phyloP scores from a whole-genome alignment of 2,329 filamentous ascomycete genomes.

The Sporothrix inflata region DNA sequence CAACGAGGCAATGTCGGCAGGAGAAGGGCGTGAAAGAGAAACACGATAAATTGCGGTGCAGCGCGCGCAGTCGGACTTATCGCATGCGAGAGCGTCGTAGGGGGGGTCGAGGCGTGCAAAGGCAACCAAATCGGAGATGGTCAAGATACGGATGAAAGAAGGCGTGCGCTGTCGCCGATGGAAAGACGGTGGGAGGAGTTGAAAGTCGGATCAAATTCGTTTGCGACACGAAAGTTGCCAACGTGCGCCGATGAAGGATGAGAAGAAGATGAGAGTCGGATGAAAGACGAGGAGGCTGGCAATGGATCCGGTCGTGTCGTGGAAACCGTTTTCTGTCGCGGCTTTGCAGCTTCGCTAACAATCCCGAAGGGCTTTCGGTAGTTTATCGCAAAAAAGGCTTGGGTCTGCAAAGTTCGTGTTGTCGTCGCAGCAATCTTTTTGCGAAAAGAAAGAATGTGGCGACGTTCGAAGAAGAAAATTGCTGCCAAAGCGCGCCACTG shows the following conservation, averaged over 20 bases:
- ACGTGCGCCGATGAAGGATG: background rate
- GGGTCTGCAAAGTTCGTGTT: background rate
- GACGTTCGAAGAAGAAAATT: constrained; percentile 21
- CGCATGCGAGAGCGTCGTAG: constrained; percentile 4
- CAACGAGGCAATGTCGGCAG: background rate
- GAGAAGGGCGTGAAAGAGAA: background rate
- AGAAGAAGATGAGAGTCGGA: background rate
- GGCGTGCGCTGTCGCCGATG: background rate
- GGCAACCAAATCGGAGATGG: too few relatives aligned
- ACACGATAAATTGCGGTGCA: background rate
- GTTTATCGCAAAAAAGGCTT: background rate
- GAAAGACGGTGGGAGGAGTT: background rate
- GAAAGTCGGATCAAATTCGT: background rate
- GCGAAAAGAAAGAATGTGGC: constrained; percentile 14
- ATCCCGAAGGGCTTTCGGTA: background rate
- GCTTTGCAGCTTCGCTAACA: constrained; percentile 8
- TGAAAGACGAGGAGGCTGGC: background rate
- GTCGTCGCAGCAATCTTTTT: background rate
- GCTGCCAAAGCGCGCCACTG: constrained; percentile 30
- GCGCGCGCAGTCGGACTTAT: constrained; percentile 19
- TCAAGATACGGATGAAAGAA: too few relatives aligned
- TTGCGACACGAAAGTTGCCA: background rate
- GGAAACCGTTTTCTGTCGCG: constrained; percentile 5
- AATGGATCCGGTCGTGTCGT: constrained; percentile 5
- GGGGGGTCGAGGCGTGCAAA: background rate